Percentiles rank a stretch among this genome's conserved stretches.
Evolutionary conservation across 306 rosid genomes (phyloP).

Genomic region (Senna siamea): DNA sequence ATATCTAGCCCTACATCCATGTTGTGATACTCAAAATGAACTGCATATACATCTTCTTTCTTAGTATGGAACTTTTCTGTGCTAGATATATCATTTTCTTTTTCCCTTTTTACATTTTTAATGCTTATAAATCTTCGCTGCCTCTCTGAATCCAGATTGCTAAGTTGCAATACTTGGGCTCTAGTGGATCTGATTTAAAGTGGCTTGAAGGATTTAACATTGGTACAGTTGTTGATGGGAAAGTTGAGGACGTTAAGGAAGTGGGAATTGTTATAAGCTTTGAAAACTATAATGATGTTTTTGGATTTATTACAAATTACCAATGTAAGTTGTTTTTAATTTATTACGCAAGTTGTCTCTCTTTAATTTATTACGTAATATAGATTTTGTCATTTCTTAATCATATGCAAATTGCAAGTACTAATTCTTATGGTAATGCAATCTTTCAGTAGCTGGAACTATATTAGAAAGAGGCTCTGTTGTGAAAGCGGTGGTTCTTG

Average conservation of each 20-base stretch:
- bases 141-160: conserved; percentile 62
- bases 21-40: not conserved
- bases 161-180: conserved; percentile 51
- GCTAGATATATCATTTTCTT: not conserved
- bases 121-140: conserved; percentile 27
- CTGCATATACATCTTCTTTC: not conserved
- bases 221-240: conserved; percentile 70
- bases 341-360: conserved; percentile 28
- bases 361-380: not conserved
- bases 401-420: conserved; percentile 5
- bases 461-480: conserved; percentile 62
- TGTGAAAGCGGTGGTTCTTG: conserved; percentile 82
- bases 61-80: not conserved
- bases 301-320: conserved; percentile 76
- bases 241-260: conserved; percentile 74
- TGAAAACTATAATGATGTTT: conserved; percentile 70
- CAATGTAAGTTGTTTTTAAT: conserved; percentile 59
- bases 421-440: conserved; percentile 23
- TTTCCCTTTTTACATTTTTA: conserved; percentile 6
- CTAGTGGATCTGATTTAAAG: conserved; percentile 54
- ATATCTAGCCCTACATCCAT: not conserved
- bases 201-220: conserved; percentile 72
- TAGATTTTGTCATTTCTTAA: conserved; percentile 26
- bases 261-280: conserved; percentile 75
- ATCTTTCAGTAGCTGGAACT: conserved; percentile 63